Evolutionary conservation across 2,329 filamentous ascomycete genomes (phyloP).

Genomic region (Onygenales sp.): DNA sequence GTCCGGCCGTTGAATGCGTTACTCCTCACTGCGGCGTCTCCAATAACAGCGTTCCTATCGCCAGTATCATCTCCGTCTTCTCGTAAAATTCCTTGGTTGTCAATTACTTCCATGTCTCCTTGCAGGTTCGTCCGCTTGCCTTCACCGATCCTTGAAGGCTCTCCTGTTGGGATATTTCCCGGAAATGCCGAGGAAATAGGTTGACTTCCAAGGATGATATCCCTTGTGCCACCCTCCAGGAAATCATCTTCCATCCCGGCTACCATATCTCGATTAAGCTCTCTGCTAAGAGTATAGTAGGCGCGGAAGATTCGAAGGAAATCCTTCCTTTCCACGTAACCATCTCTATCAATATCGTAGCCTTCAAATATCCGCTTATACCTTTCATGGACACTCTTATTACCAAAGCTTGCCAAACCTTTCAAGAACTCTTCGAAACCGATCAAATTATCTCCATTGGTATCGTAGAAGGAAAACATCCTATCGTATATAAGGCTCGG

Average conservation of each 20-base stretch:
- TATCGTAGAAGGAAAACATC: constrained; percentile 95
- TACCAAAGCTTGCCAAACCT: constrained; percentile 60
- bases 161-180: constrained; percentile 55
- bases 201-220: constrained; percentile 65
- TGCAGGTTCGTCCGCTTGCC: constrained; percentile 56
- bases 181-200: constrained; percentile 72
- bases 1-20: constrained; percentile 20
- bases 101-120: constrained; percentile 55
- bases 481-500: constrained; percentile 91
- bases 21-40: constrained; percentile 32
- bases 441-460: constrained; percentile 78
- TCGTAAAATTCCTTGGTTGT: constrained; percentile 51
- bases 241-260: constrained; percentile 69
- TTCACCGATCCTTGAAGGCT: constrained; percentile 51
- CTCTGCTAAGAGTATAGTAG: constrained; percentile 83
- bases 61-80: constrained; percentile 53
- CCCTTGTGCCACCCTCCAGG: constrained; percentile 63
- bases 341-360: constrained; percentile 84
- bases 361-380: constrained; percentile 70
- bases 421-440: constrained; percentile 86
- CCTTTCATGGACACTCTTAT: constrained; percentile 53
- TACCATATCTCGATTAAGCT: constrained; percentile 77
- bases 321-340: constrained; percentile 74
- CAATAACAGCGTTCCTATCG: constrained; percentile 52
- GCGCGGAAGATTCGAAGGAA: constrained; percentile 86